A percentile compares a stretch with the other conserved stretches of the same genome.
These are phyloP conservation scores for Cercis canadensis DNA, from an alignment of 306 rosid genomes.

Conservation along the genomic window DNA sequence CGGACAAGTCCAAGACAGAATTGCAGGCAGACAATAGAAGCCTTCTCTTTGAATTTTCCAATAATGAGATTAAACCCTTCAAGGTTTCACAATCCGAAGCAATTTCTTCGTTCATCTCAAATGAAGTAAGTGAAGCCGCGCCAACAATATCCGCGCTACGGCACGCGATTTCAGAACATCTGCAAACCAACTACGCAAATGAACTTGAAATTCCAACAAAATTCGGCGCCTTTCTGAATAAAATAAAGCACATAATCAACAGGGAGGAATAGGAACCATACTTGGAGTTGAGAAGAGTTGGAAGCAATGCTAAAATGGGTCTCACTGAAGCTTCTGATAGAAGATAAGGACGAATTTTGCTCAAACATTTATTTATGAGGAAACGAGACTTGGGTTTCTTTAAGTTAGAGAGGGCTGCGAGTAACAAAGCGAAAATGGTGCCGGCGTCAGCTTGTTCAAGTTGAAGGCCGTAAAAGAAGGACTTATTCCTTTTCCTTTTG, in stretches of 20 bases:
- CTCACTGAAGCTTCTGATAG: conserved; percentile 34
- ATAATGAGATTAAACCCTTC: conserved; percentile 47
- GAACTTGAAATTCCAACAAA: neutral
- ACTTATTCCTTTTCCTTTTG: conserved; percentile 49
- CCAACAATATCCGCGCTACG: conserved; percentile 55
- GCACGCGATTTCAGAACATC: conserved; percentile 40
- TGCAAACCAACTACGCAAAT: conserved; percentile 22
- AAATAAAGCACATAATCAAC: neutral
- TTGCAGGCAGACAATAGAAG: conserved; percentile 65
- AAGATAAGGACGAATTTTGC: conserved; percentile 48
- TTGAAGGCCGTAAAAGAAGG: neutral
- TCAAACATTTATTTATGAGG: conserved; percentile 58
- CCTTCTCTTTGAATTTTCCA: conserved; percentile 45
- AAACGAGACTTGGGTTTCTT: conserved; percentile 38
- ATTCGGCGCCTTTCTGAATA: neutral
- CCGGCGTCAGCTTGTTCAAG: conserved; percentile 34
- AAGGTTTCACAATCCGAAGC: conserved; percentile 62
- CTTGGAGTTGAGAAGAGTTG: conserved; percentile 58
- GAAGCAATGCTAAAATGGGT: conserved; percentile 66
- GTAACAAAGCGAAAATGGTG: conserved; percentile 48
- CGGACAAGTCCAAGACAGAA: conserved; percentile 71
- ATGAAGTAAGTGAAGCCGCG: conserved; percentile 62
- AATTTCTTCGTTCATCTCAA: conserved; percentile 56
- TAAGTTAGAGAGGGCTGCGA: conserved; percentile 54
- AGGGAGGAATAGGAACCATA: conserved; percentile 17